Evolutionary conservation across 805 yeast genomes (phyloP), one percentile per base, ranked within the genome.

Genomic region (Lipomyces oligophaga): DNA sequence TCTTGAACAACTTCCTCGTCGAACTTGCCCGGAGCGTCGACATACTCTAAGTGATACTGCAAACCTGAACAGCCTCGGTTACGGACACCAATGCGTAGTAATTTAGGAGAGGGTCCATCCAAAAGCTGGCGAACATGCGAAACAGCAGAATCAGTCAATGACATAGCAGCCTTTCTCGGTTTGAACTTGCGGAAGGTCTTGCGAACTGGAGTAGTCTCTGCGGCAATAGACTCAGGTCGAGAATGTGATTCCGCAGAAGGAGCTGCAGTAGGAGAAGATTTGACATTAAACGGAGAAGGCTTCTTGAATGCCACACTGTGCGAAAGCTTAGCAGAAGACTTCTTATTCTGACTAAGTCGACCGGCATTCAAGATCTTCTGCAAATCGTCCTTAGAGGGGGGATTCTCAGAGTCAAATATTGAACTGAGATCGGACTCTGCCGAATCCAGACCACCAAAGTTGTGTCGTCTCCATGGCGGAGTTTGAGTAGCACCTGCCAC

Each of bases 11-110:
- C 86, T 49, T 83, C 72, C 68, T 93, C 98, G 66, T 93, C 98
- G 61, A 90, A 93, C 69, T 88, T 87, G n/a, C 89, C 96, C 6
- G 97, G 90, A 63, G 78, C 74, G 24, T 80, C 76, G 33, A 93
- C 96, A 67, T 93, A 93, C 63, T 88, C 96, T 54, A 93, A 70
- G 66, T 88, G 83, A 66, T 93, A 93, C 0, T 95, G 81, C 50
- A 93, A 74, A 0, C 98, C 98, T 0, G 97, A 90, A 66, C 98
- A 93, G 3, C 98, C 98, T 63, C 97, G 76, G 67, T 93, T 93
- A 55, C 79, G 79, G n/a, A 94, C 97, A 13, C 97, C 95, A 11
- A 93, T 82, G 59, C 97, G 76, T 38, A 93, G 86, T 60, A 87
- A 73, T 68, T 90, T 80, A 10, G 97, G 97, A 37, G 79, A 79